phyloP scores from a whole-genome alignment of 2,329 filamentous ascomycete species.

The Teratosphaeriaceae sp. region DNA sequence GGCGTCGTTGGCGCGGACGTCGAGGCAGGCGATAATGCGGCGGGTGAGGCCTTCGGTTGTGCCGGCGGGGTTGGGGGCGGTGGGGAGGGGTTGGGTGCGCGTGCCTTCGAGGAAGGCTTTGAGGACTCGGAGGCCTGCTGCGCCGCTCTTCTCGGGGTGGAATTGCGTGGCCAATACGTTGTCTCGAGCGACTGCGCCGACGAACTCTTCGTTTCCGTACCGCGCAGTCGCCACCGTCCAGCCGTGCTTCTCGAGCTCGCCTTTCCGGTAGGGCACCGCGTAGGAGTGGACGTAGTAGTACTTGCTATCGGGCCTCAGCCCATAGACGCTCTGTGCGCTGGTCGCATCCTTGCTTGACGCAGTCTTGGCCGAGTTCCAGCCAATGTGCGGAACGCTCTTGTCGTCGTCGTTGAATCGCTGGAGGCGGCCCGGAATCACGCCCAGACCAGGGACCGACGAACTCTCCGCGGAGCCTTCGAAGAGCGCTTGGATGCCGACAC shows the following conservation, averaged over 20 bases:
- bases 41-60: constrained; percentile 70
- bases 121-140: constrained; percentile 75
- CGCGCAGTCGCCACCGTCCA: constrained; percentile 89
- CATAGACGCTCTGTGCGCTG: constrained; percentile 59
- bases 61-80: constrained; percentile 24
- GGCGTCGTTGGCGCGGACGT: constrained; percentile 88
- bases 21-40: constrained; percentile 89
- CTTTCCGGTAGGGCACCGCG: constrained; percentile 67
- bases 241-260: constrained; percentile 69
- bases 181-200: constrained; percentile 78
- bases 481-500: constrained; percentile 85
- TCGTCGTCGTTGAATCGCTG: constrained; percentile 66
- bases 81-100: constrained; percentile 48
- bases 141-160: constrained; percentile 94
- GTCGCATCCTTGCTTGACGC: constrained; percentile 35
- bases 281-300: constrained; percentile 99
- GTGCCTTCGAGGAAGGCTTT: constrained; percentile 78
- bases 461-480: constrained; percentile 83
- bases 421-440: constrained; percentile 64
- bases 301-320: constrained; percentile 72
- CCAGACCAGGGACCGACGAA: constrained; percentile 63
- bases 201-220: constrained; percentile 84
- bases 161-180: constrained; percentile 93
- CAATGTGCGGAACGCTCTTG: constrained; percentile 97
- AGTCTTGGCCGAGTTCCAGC: constrained; percentile 88